Evolutionary conservation across 1,284 basidiomycete species (phyloP).

Genomic region (Lentinus polychrous): DNA sequence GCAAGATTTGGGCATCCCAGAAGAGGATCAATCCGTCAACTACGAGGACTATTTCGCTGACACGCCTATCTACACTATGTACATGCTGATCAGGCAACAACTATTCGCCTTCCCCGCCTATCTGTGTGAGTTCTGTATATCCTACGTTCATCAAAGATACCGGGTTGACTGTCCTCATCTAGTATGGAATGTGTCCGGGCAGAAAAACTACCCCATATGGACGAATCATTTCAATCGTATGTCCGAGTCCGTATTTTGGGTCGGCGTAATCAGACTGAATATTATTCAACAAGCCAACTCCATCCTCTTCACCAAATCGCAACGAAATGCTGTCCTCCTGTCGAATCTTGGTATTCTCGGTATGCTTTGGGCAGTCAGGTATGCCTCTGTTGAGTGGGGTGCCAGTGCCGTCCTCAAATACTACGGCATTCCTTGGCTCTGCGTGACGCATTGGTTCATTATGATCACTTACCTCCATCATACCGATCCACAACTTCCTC

Average conservation of each 20-base stretch:
- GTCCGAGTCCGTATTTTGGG: constrained; percentile 21
- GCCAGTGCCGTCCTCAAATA: constrained; percentile 37
- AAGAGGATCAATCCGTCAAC: constrained; percentile 32
- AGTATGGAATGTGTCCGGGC: constrained; percentile 60
- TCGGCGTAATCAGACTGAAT: not conserved
- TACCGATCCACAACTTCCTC: constrained; percentile 34
- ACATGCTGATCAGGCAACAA: constrained; percentile 53
- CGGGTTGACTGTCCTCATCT: not conserved
- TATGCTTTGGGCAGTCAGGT: constrained; percentile 36
- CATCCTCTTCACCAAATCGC: constrained; percentile 44
- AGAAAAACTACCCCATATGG: constrained; percentile 60
- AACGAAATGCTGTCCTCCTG: constrained; percentile 41
- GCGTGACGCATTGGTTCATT: constrained; percentile 44
- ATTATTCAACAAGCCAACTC: constrained; percentile 35
- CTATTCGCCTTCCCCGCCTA: constrained; percentile 72
- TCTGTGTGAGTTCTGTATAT: constrained; percentile 34
- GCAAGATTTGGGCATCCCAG: constrained; percentile 41
- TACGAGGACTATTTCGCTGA: constrained; percentile 54
- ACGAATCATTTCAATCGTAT: constrained; percentile 56
- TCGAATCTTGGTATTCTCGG: constrained; percentile 45
- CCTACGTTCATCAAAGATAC: not conserved
- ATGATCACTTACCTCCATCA: constrained; percentile 50
- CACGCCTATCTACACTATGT: constrained; percentile 51
- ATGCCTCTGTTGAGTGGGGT: constrained; percentile 26
- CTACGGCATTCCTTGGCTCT: constrained; percentile 51